Evolutionary conservation across 169 alveolate species (phyloP).

Genomic region (Cryptosporidium bovis): DNA sequence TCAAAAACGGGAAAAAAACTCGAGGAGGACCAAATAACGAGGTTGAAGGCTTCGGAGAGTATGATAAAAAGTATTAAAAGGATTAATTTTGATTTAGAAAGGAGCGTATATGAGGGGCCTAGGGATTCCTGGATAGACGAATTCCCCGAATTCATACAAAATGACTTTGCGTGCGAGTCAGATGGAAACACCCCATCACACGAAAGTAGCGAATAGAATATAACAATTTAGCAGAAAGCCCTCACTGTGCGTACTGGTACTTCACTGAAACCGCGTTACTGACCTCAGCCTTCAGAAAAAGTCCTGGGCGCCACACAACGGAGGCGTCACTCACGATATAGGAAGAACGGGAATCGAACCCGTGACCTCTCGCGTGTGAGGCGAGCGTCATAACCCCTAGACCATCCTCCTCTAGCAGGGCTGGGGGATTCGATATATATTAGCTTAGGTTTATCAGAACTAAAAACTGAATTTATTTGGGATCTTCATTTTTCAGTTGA

Average conservation of each 20-base stretch:
- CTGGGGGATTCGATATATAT: neutral
- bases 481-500: neutral
- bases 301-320: neutral
- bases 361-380: constrained; percentile 97
- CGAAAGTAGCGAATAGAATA: neutral
- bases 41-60: constrained; percentile 1
- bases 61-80: neutral
- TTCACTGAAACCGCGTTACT: too few relatives aligned
- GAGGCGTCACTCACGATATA: constrained; percentile 1
- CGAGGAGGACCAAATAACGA: neutral
- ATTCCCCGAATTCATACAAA: neutral
- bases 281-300: neutral
- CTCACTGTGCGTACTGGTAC: neutral
- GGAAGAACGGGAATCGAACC: constrained; percentile 95
- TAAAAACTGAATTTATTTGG: neutral
- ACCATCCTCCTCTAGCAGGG: constrained; percentile 88
- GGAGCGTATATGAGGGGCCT: constrained; percentile 67
- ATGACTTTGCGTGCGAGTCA: neutral
- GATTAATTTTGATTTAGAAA: constrained; percentile 15
- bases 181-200: neutral
- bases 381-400: constrained; percentile 97
- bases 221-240: neutral
- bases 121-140: constrained; percentile 65
- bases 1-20: constrained; percentile 19
- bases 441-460: too few relatives aligned